A percentile compares a stretch with the other conserved stretches of the same genome.
Evolutionary conservation across 805 yeast genomes (phyloP).

Genomic region (Yueomyces sinensis): DNA sequence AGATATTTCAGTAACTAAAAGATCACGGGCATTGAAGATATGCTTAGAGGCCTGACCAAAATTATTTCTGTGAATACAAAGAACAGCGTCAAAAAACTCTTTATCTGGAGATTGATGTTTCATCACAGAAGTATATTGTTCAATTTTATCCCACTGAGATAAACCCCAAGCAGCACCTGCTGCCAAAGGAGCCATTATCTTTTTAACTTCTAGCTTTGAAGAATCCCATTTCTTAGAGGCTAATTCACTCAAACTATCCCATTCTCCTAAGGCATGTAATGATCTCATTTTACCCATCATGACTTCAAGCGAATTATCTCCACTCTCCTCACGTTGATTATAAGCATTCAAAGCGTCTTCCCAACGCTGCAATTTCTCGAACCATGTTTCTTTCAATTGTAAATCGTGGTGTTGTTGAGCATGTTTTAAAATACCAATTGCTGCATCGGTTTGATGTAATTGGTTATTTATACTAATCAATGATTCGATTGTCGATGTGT

Average conservation of each 20-base stretch:
- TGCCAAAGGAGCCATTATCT: conserved; percentile 90
- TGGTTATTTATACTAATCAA: conserved; percentile 87
- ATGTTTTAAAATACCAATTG: conserved; percentile 89
- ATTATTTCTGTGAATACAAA: conserved; percentile 73
- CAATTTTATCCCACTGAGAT: conserved; percentile 95
- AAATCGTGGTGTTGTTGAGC: conserved; percentile 85
- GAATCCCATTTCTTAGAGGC: conserved; percentile 79
- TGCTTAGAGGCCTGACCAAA: conserved; percentile 71
- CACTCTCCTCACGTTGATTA: conserved; percentile 51
- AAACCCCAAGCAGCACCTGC: conserved; percentile 99
- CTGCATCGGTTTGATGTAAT: conserved; percentile 93
- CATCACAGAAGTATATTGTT: conserved; percentile 79
- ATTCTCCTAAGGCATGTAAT: conserved; percentile 95
- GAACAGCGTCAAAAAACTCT: conserved; percentile 86
- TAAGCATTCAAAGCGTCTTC: conserved; percentile 93
- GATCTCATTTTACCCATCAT: conserved; percentile 98
- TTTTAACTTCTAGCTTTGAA: conserved; percentile 56
- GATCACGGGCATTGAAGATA: conserved; percentile 74
- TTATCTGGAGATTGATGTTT: conserved; percentile 86
- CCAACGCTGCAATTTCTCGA: conserved; percentile 93
- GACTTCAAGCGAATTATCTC: conserved; percentile 60
- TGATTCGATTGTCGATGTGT: conserved; percentile 83
- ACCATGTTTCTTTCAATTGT: conserved; percentile 95
- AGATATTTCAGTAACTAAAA: conserved; percentile 83
- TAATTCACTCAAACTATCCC: conserved; percentile 82